phyloP scores from a whole-genome alignment of 2,329 filamentous ascomycete species.

The Xylaria sp. region DNA sequence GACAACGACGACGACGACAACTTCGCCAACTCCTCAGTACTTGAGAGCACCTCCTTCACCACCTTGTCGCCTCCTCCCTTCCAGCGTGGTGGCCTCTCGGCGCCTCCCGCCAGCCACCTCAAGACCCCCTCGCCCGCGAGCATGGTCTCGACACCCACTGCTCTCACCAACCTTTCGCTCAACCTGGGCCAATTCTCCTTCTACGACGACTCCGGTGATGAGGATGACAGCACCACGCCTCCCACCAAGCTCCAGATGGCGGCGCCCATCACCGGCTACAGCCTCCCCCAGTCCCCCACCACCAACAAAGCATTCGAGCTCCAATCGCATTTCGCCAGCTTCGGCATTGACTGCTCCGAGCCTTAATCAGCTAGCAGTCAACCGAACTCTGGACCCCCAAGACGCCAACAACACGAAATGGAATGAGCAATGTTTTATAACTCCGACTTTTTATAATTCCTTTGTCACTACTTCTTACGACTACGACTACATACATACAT shows the following conservation, averaged over 20 bases:
- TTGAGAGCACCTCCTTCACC: conserved; percentile 40
- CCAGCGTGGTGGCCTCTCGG: conserved; percentile 37
- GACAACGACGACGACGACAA: conserved; percentile 57
- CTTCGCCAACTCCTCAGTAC: conserved; percentile 47
- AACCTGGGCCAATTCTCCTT: conserved; percentile 37
- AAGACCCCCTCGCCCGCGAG: conserved; percentile 27
- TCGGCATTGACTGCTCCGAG: conserved; percentile 30
- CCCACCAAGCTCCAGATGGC: conserved; percentile 12
- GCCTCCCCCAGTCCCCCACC: conserved; percentile 37
- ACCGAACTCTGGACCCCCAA: not conserved
- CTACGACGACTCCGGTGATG: conserved; percentile 44
- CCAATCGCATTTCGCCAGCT: conserved; percentile 20
- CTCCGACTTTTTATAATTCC: not conserved
- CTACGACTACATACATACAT: not conserved
- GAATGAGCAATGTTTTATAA: not conserved
- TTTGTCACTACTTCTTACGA: not conserved
- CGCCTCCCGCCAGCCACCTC: conserved; percentile 8
- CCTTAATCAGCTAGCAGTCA: conserved; percentile 11
- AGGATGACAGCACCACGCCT: conserved; percentile 29
- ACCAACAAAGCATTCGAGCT: conserved; percentile 25
- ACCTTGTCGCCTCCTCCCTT: conserved; percentile 52
- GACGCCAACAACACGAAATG: not conserved
- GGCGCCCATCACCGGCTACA: conserved; percentile 39
- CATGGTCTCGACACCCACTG: conserved; percentile 32
- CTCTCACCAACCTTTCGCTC: conserved; percentile 32